These are phyloP conservation scores for Pezicula carpinea DNA, from an alignment of 2,329 filamentous ascomycete species.

Conservation along the genomic window DNA sequence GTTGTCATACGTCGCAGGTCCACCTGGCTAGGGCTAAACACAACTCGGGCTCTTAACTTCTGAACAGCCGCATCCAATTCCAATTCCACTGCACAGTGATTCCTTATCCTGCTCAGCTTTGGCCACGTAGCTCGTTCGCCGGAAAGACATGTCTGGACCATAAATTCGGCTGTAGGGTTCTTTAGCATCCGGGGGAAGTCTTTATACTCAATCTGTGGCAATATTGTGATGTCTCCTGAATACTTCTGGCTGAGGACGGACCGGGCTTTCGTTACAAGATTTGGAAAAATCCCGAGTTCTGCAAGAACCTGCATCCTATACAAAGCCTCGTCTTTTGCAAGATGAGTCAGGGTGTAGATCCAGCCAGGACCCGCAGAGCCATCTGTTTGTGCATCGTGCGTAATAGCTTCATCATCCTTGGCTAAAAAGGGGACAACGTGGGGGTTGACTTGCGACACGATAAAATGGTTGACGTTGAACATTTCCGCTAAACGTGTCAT, in stretches of 20 bases:
- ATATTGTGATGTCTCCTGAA: constrained; percentile 90
- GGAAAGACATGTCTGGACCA: constrained; percentile 69
- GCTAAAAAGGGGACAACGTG: constrained; percentile 84
- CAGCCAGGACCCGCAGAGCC: constrained; percentile 37
- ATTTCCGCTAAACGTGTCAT: constrained; percentile 87
- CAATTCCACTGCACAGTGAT: constrained; percentile 84
- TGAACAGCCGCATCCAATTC: constrained; percentile 75
- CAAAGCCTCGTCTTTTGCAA: constrained; percentile 75
- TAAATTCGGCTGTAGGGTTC: constrained; percentile 84
- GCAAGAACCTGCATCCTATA: constrained; percentile 77
- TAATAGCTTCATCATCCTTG: constrained; percentile 58
- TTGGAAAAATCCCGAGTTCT: constrained; percentile 77
- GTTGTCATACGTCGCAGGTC: constrained; percentile 26
- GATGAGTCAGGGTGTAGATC: constrained; percentile 61
- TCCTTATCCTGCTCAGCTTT: constrained; percentile 77
- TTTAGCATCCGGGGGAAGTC: constrained; percentile 73
- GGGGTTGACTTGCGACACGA: constrained; percentile 94
- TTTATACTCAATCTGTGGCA: constrained; percentile 70
- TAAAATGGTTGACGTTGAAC: constrained; percentile 98
- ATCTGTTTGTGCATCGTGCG: constrained; percentile 32
- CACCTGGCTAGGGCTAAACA: constrained; percentile 29
- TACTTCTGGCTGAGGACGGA: constrained; percentile 88
- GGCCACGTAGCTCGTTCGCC: constrained; percentile 92
- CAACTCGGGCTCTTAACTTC: constrained; percentile 58
- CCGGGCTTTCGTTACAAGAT: constrained; percentile 69